phyloP scores from a whole-genome alignment of 108 stramenopile species.

The Parietichytrium sp. region DNA sequence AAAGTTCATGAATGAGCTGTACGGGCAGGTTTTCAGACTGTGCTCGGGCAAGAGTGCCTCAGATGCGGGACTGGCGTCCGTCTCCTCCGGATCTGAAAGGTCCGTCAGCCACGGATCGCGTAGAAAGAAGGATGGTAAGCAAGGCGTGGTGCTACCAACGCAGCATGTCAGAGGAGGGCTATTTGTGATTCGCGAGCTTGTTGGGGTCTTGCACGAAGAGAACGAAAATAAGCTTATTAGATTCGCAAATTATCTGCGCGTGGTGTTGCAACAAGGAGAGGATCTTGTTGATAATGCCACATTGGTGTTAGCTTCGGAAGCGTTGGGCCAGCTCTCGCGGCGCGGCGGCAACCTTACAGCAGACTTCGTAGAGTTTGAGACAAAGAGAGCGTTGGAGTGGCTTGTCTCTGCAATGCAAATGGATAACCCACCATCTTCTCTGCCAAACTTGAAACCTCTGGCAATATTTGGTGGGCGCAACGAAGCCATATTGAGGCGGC shows the following conservation, averaged over 20 bases:
- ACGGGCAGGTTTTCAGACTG: slow-evolving; percentile 49
- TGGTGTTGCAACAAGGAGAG: slow-evolving; percentile 52
- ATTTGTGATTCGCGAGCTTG: slow-evolving; percentile 58
- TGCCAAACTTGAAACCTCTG: slow-evolving; percentile 79
- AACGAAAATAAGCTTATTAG: slow-evolving; percentile 72
- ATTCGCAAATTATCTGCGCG: slow-evolving; percentile 80
- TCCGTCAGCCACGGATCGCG: too few relatives aligned
- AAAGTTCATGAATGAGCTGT: slow-evolving; percentile 56
- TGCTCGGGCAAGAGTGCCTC: too few relatives aligned
- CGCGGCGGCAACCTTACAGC: slow-evolving; percentile 65
- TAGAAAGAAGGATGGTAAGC: too few relatives aligned
- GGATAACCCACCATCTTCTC: slow-evolving; percentile 24
- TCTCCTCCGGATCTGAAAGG: slow-evolving; percentile 37
- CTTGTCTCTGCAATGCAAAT: slow-evolving; percentile 73
- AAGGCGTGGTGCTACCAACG: too few relatives aligned
- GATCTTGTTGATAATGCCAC: slow-evolving; percentile 26
- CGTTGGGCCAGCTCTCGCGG: slow-evolving; percentile 83
- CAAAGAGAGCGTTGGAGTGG: slow-evolving; percentile 86
- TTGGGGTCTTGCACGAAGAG: slow-evolving; percentile 38
- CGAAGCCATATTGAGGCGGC: slow-evolving; percentile 87
- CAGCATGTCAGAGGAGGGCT: slow-evolving; percentile 43
- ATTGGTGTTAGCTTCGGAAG: slow-evolving; percentile 68
- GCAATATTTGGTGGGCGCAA: slow-evolving; percentile 74
- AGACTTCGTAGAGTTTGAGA: slow-evolving; percentile 88
- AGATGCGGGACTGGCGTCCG: too few relatives aligned